Evolutionary conservation across 2,329 filamentous ascomycete species (phyloP).

Genomic region (Cercospora brassicicola): DNA sequence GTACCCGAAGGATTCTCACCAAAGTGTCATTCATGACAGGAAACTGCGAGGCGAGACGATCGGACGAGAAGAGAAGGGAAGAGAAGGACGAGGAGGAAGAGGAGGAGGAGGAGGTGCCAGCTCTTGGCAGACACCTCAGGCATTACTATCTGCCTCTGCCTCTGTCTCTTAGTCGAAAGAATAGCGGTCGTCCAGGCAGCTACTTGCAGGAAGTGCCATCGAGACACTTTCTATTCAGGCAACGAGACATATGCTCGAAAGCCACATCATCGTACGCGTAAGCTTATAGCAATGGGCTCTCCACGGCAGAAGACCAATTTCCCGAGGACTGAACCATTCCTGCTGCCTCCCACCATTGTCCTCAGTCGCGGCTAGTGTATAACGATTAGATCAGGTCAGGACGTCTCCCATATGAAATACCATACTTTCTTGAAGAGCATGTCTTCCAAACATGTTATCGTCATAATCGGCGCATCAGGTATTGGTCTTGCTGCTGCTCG

Average conservation of each 20-base stretch:
- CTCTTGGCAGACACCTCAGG: background rate
- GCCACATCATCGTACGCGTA: background rate
- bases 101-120: background rate
- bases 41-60: background rate
- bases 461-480: constrained; percentile 12
- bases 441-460: background rate
- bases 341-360: background rate
- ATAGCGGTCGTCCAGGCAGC: background rate
- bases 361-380: background rate
- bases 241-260: background rate
- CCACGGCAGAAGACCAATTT: background rate
- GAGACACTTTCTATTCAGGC: background rate
- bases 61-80: background rate
- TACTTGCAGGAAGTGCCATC: background rate
- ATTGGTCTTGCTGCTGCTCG: constrained; percentile 12
- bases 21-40: background rate
- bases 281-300: background rate
- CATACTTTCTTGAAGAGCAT: background rate
- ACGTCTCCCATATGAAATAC: too few relatives aligned
- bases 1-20: background rate
- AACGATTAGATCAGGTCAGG: too few relatives aligned
- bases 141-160: background rate
- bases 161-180: background rate
- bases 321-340: background rate
- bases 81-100: too few relatives aligned